A percentile compares a stretch with the other conserved stretches of the same genome.
These are phyloP conservation scores for Kodamaea hsintzibuensis DNA, from an alignment of 805 yeast genomes.

Conservation along the genomic window DNA sequence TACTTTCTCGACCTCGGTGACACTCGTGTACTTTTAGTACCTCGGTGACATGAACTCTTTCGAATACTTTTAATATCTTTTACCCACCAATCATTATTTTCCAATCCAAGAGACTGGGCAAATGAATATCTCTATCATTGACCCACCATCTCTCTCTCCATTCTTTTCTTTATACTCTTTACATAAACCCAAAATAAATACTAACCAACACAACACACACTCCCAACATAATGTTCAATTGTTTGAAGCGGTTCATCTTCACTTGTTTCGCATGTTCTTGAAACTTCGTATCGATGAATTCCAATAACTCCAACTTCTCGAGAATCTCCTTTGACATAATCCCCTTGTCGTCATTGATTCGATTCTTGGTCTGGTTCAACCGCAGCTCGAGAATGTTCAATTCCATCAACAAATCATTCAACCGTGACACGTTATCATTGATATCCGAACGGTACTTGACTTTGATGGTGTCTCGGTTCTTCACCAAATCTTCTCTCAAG, in stretches of 20 bases:
- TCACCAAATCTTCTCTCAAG: slow-evolving; percentile 20
- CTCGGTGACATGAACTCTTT: too few species aligned
- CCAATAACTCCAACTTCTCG: slow-evolving; percentile 32
- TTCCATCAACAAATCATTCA: slow-evolving; percentile 28
- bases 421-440: slow-evolving; percentile 25
- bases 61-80: too few species aligned
- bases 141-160: not conserved
- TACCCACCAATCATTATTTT: too few species aligned
- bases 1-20: too few species aligned
- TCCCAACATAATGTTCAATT: slow-evolving; percentile 21
- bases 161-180: not conserved
- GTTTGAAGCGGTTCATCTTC: slow-evolving; percentile 31
- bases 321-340: slow-evolving; percentile 26
- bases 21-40: too few species aligned
- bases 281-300: slow-evolving; percentile 29
- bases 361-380: slow-evolving; percentile 23
- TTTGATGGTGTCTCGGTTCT: slow-evolving; percentile 19
- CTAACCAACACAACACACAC: slow-evolving; percentile 19
- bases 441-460: slow-evolving; percentile 26
- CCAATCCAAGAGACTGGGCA: too few species aligned
- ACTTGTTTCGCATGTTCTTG: slow-evolving; percentile 25
- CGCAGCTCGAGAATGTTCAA: slow-evolving; percentile 28
- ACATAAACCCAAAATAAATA: slow-evolving; percentile 15
- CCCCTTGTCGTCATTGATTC: slow-evolving; percentile 27
- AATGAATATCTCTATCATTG: too few species aligned